These are phyloP conservation scores for Alloteropsis semialata DNA, from an alignment of 176 grass and related monocot genomes.

Conservation along the genomic window DNA sequence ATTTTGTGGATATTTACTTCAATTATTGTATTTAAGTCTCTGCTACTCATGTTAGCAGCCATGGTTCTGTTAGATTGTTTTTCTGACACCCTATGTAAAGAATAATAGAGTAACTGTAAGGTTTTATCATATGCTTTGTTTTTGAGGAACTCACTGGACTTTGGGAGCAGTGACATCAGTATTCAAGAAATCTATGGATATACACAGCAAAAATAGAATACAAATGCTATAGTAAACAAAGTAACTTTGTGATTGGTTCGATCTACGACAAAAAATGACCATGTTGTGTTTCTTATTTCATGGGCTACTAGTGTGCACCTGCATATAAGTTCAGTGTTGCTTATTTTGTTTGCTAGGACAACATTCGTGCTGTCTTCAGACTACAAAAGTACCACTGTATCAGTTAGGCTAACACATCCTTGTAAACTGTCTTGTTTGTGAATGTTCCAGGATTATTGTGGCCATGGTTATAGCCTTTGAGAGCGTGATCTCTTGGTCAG, in stretches of 20 bases:
- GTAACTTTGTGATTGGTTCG: neutral
- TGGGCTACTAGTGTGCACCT: neutral
- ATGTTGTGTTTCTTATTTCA: neutral
- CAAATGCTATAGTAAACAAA: neutral
- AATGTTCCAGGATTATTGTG: constrained; percentile 80
- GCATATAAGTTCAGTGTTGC: neutral
- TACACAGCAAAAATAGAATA: neutral
- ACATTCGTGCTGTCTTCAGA: neutral
- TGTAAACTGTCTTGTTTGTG: constrained; percentile 27
- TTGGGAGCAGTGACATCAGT: neutral
- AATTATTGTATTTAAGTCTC: neutral
- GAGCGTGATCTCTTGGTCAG: constrained; percentile 73
- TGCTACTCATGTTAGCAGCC: neutral
- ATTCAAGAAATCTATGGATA: neutral
- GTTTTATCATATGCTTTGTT: neutral
- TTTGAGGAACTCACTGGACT: neutral
- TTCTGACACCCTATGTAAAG: neutral
- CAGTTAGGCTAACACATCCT: neutral
- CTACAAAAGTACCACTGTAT: constrained; percentile 8
- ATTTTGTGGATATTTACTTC: neutral
- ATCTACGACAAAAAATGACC: neutral
- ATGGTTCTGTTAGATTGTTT: neutral
- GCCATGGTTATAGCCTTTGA: constrained; percentile 75
- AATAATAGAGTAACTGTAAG: neutral
- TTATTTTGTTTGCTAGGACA: neutral